Conservation (phyloP, 2,329 filamentous ascomycete species). For the Calonectria leucothoes region DNA sequence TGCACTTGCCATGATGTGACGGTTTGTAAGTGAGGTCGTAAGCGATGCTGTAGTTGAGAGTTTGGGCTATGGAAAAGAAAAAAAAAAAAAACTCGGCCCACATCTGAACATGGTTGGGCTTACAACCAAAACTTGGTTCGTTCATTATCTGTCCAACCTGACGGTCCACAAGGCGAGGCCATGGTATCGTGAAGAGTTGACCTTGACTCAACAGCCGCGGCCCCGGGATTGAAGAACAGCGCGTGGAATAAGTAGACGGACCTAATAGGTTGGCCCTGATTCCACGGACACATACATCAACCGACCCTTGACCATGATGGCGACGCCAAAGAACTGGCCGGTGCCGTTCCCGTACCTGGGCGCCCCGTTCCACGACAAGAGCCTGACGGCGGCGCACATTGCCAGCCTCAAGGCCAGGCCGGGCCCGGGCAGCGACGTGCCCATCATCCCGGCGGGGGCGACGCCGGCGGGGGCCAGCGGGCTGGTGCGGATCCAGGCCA, state of each 20-base stretch:
- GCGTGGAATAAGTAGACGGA: too few species aligned
- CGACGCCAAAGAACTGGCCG: constrained; percentile 70
- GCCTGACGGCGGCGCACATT: constrained; percentile 56
- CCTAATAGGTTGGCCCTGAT: not conserved
- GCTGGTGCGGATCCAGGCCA: constrained; percentile 66
- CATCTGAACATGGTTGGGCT: not conserved
- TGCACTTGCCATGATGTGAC: not conserved
- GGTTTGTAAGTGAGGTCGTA: not conserved
- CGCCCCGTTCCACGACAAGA: constrained; percentile 59
- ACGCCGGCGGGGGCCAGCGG: constrained; percentile 57
- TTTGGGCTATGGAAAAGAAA: not conserved
- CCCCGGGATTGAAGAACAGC: too few species aligned
- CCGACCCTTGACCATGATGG: constrained; percentile 43
- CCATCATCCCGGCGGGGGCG: constrained; percentile 42
- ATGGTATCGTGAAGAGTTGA: not conserved
- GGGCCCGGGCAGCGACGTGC: constrained; percentile 27
- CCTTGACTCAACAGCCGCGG: not conserved
- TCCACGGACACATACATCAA: not conserved
- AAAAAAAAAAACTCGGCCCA: not conserved
- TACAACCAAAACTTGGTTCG: not conserved
- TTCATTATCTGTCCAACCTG: not conserved
- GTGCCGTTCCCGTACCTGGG: constrained; percentile 63
- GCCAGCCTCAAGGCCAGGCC: constrained; percentile 50
- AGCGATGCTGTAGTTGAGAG: not conserved
- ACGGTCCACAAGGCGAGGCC: not conserved